These are phyloP conservation scores for Cyclotella cryptica DNA, from an alignment of 108 stramenopile species.

Conservation along the genomic window DNA sequence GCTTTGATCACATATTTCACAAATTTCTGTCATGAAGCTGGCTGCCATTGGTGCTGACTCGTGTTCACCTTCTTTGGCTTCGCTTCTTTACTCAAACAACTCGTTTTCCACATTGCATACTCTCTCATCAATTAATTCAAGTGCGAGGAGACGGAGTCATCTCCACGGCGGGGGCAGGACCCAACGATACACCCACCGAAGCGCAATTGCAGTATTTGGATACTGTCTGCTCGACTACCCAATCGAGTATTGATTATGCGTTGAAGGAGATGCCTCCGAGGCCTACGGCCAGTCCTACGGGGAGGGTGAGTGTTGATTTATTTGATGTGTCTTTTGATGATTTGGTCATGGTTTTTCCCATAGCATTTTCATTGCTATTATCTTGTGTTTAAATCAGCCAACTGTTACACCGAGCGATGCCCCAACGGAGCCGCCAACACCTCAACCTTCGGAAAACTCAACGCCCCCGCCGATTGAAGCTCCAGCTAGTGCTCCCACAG, in stretches of 20 bases:
- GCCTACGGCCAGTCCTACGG: slow-evolving; percentile 7
- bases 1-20: too few species aligned
- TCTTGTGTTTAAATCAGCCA: too few species aligned
- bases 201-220: slow-evolving; percentile 25
- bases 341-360: neutral
- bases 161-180: slow-evolving; percentile 21
- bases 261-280: slow-evolving; percentile 13
- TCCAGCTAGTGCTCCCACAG: neutral
- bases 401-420: too few species aligned
- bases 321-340: neutral
- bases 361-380: too few species aligned
- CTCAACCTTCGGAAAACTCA: neutral
- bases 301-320: neutral
- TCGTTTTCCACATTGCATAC: neutral
- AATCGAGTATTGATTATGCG: slow-evolving; percentile 44
- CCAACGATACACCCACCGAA: slow-evolving; percentile 26
- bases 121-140: neutral
- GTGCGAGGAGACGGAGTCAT: slow-evolving; percentile 14
- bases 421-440: neutral
- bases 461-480: neutral
- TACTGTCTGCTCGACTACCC: slow-evolving; percentile 40
- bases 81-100: too few species aligned
- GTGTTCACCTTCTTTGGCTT: too few species aligned
- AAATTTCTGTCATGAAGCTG: too few species aligned
- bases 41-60: too few species aligned